Evolutionary conservation across 108 stramenopile genomes (phyloP).

Genomic region (Cyclostephanos invisitatus): DNA sequence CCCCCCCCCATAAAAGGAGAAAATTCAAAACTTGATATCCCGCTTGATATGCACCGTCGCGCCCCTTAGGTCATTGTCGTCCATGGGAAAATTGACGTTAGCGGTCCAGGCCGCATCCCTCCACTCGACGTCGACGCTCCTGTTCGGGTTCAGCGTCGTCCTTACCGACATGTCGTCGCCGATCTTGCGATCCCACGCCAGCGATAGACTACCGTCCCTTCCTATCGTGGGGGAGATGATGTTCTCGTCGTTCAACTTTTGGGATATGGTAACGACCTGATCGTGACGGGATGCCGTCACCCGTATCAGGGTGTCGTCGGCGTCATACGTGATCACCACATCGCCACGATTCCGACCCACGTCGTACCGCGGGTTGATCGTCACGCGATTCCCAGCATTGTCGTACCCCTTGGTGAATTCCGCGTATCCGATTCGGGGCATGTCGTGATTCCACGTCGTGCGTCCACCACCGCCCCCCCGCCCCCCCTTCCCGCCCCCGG

Average conservation of each 20-base stretch:
- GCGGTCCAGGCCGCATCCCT: constrained; percentile 85
- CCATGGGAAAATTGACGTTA: constrained; percentile 78
- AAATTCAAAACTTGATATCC: constrained; percentile 75
- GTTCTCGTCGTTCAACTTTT: constrained; percentile 75
- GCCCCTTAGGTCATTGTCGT: constrained; percentile 63
- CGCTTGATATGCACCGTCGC: constrained; percentile 82
- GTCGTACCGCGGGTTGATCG: constrained; percentile 81
- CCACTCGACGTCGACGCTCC: constrained; percentile 82
- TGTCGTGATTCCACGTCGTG: not conserved
- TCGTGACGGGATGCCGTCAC: constrained; percentile 67
- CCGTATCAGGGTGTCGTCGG: constrained; percentile 67
- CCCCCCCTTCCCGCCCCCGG: no score
- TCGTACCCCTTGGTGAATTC: constrained; percentile 86
- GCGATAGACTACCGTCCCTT: constrained; percentile 67
- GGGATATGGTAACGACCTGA: constrained; percentile 77
- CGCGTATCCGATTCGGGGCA: constrained; percentile 34
- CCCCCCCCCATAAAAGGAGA: not conserved
- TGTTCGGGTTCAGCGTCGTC: constrained; percentile 81
- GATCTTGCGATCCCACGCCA: constrained; percentile 80
- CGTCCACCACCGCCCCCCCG: not conserved
- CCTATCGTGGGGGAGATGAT: constrained; percentile 76
- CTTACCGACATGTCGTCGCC: constrained; percentile 64
- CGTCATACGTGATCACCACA: constrained; percentile 78
- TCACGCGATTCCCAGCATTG: constrained; percentile 73
- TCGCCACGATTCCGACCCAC: constrained; percentile 60